Conservation (phyloP, 805 yeast species). For the Yarrowia osloensis region DNA sequence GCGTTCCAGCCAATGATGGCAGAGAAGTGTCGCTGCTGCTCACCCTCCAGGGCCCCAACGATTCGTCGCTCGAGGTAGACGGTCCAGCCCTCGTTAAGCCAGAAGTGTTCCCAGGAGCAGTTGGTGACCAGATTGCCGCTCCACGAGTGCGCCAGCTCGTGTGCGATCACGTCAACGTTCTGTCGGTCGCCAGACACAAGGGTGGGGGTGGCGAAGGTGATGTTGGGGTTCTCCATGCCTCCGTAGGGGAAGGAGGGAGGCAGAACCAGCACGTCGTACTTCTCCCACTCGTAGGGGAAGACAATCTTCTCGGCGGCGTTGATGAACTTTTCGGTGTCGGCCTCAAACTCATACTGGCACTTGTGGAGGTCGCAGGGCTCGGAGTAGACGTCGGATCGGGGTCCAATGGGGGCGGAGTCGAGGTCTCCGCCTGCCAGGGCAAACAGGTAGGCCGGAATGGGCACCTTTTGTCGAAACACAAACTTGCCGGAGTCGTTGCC, state of each 20-base stretch:
- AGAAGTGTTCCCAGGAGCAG: conserved; percentile 89
- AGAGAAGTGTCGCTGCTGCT: conserved; percentile 71
- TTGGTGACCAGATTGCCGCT: conserved; percentile 89
- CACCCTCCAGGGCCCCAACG: conserved; percentile 76
- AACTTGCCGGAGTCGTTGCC: conserved; percentile 42
- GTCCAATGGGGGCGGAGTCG: conserved; percentile 68
- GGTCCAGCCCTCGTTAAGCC: conserved; percentile 97
- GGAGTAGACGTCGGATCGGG: conserved; percentile 78
- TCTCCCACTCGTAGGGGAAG: conserved; percentile 81
- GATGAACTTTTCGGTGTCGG: conserved; percentile 75
- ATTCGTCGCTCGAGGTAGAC: conserved; percentile 88
- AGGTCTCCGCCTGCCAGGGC: conserved; percentile 86
- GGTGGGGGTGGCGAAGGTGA: conserved; percentile 90
- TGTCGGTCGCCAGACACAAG: conserved; percentile 80
- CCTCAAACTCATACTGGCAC: conserved; percentile 77
- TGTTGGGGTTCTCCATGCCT: conserved; percentile 93
- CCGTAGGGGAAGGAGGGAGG: conserved; percentile 84
- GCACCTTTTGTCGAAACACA: conserved; percentile 69
- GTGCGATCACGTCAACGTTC: conserved; percentile 87
- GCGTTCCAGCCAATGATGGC: conserved; percentile 90
- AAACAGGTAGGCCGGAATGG: conserved; percentile 81
- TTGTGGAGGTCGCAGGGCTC: conserved; percentile 69
- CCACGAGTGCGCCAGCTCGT: conserved; percentile 93
- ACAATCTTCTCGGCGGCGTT: conserved; percentile 73
- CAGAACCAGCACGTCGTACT: conserved; percentile 75